Base-by-base conservation (phyloP, 2,329 filamentous ascomycete species). In the Didymella exigua region DNA sequence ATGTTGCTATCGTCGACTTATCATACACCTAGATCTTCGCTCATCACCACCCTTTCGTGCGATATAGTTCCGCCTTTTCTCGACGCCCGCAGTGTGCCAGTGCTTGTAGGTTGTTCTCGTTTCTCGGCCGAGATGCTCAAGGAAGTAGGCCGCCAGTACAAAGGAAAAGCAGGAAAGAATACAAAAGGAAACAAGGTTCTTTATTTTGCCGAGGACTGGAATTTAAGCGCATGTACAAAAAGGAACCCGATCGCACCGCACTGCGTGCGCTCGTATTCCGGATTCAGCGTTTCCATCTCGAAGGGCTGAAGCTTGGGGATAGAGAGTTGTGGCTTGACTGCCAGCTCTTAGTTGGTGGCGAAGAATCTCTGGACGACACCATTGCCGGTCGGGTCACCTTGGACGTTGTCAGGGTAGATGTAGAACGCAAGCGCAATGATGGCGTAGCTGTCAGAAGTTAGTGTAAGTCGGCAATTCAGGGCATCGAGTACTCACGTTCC, bases 391-490 rank as follows among this genome's bases (percentile, higher is more conserved):
- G 72, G 60, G 34, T 73, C 65, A 33, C 72, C 72, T 11, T 57
- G 63, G 3, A 76, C 79, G 59, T 82, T 75, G 59, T 85, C 83
- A 2, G 84, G 84, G 66, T 86, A 86, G 45, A 86, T 83, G 69
- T 81, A 82, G 69, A 86, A 86, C 5, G 83, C 83, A 33, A 86
- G 72, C 3, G 81, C 83, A 53, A 86, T 86, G 53, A 86, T 86
- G 54, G 81, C 77, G 65, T 86, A 86, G 42, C 75, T 77, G 34
- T 31, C 2, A 4, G 8, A 13, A 18, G 10, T 49, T 24, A 44
- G 52, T 27, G 37, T 63, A 54, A 54, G 56, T 54, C 33, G 13
- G 16, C 14, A 6, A 24, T 6, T 31, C 8, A 6, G 8, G 19
- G 29, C 42, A n/a, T 11, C 24, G 8, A 29, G 10, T 33, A 71